Percentiles rank a stretch among this genome's conserved stretches.
These are phyloP conservation scores for Barnettozyma sucrosica DNA, from an alignment of 805 yeast genomes.

Conservation along the genomic window DNA sequence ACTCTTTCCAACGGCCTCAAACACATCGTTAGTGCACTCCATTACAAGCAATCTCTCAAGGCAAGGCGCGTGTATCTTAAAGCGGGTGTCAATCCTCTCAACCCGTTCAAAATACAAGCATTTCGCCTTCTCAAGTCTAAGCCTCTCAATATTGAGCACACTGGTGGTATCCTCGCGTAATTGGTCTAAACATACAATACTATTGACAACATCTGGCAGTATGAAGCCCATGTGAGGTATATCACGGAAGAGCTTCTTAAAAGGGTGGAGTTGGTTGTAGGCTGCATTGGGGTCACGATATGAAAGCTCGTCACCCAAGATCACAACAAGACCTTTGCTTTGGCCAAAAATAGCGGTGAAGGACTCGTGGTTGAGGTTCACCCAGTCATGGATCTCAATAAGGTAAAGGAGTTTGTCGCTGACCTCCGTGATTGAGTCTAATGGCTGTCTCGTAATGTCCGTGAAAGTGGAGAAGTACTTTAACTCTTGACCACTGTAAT, in stretches of 20 bases:
- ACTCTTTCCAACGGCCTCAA: background rate
- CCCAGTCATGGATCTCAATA: constrained; percentile 1
- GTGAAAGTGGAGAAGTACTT: background rate
- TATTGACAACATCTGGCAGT: background rate
- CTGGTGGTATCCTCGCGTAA: background rate
- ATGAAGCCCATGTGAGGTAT: background rate
- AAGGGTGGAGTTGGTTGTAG: background rate
- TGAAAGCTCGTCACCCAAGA: background rate
- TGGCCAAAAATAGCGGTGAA: background rate
- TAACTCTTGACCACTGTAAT: background rate
- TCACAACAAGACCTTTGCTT: background rate
- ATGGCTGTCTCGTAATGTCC: background rate
- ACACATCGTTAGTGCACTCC: constrained; percentile 1
- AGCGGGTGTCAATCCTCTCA: background rate
- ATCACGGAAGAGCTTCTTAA: background rate
- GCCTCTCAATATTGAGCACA: background rate
- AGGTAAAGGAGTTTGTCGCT: background rate
- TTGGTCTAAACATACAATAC: background rate
- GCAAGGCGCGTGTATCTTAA: background rate
- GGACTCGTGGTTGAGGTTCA: background rate
- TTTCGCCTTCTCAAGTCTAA: background rate
- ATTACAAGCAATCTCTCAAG: background rate
- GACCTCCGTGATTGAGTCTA: background rate
- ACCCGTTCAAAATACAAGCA: background rate
- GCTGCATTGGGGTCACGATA: background rate